Base-by-base conservation (phyloP, 352 stramenopile species). In the Globisporangium takayamanum region DNA sequence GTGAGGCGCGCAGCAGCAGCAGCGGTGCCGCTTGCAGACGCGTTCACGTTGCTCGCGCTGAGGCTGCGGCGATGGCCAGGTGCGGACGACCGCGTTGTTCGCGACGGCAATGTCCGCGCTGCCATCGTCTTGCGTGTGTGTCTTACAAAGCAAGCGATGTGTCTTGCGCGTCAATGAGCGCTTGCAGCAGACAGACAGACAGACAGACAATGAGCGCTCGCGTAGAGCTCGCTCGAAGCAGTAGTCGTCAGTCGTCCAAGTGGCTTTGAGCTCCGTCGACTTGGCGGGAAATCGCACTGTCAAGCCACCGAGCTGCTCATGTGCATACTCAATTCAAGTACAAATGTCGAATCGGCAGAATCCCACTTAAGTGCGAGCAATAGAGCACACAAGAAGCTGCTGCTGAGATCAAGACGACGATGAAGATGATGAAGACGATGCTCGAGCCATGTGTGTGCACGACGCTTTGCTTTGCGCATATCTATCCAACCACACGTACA, bases 31-130 rank as follows among this genome's bases (percentile, higher is more conserved):
- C 3, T 2, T n/a, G 14, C 44, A 46, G 53, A 59, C 26, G 53
- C 25, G 20, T 7, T 41, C 26, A 37, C 36, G 42, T 26, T 63
- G 20, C 39, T 62, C 26, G 54, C 47, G 33, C 60, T 66, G 39
- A 11, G 44, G 54, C 41, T 57, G 47, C 54, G 55, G 0, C 47
- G 60, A 22, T 62, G 52, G 16, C 42, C 33, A 10, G 56, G 59
- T 0, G 44, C 20, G 0, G 39, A 56, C 26, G 52, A 26, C 37
- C 56, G 56, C 56, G 56, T 50, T n/a, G 33, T 44, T 14, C 33
- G 33, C 33, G 33, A 39, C 33, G 33, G 5, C n/a, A 55, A 41
- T 12, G 47, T 53, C 22, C 20, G 30, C n/a, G 56, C 56, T 10
- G 56, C 39, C 56, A 62, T 62, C 37, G 44, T 25, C 8, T n/a